Base-by-base conservation (phyloP, 2,329 filamentous ascomycete genomes). In the Colletotrichum falcatum region DNA sequence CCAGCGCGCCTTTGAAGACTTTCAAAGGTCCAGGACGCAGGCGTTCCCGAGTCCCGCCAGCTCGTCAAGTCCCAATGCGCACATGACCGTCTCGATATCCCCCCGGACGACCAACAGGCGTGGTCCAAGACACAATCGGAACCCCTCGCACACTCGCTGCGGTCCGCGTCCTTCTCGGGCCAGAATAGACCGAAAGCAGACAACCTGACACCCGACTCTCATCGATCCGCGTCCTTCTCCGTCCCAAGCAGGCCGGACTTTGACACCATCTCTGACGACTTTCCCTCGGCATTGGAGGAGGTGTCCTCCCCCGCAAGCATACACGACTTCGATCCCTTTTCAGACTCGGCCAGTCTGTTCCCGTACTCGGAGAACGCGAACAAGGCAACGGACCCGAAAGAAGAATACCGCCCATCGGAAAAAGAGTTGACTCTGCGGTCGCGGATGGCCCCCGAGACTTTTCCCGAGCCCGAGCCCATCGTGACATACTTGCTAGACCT, bases 391-490 rank as follows among this genome's bases (percentile, higher is more conserved):
- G 54, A 28, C 2, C 26, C 51, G 26, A 26, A 30, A 8, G 26
- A 37, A 14, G 49, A 33, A 26, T 23, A 18, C 11, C 7, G 20
- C 3, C 14, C 37, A 6, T 49, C 51, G 1, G 49, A 64, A 7
- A 53, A 64, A 20, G 61, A 64, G 16, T 28, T 39, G 5, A 37
- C 16, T 28, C 5, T 28, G 8, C 61, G 37, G 28, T 33, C 51
- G 9, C 61, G 37, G 1, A 53, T 30, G 28, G 23, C 58, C 5
- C 55, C 42, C 55, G 64, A 71, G 28, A 8, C 23, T 8, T 35
- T 48, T 5, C 68, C 68, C 3, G 68, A 71, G 14, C 68, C 68
- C n/a, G 68, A 71, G n/a, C 68, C 68, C 2, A 71, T 71, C 3
- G 68, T 71, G 5, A 30, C 68, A 18, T 42, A 71, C 18, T 44